Evolutionary conservation across 1,284 basidiomycete genomes (phyloP).

Genomic region (Ceratobasidium sp.): DNA sequence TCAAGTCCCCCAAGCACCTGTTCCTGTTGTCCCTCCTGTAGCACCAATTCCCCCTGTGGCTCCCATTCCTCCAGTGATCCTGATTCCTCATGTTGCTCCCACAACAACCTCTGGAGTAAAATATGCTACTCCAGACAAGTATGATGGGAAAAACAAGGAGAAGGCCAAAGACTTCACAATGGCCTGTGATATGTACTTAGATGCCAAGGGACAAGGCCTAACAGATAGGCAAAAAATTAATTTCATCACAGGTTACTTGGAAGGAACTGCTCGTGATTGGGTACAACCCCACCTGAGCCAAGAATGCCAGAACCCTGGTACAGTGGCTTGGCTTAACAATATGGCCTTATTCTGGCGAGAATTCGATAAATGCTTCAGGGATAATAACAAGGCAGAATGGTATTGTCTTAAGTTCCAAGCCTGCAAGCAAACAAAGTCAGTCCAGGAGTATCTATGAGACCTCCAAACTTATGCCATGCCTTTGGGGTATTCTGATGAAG

Average conservation of each 20-base stretch:
- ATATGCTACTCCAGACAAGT: conserved; percentile 11
- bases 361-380: not conserved
- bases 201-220: not conserved
- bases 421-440: not conserved
- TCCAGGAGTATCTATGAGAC: conserved; percentile 2
- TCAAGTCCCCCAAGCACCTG: too few relatives aligned
- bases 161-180: not conserved
- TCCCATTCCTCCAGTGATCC: too few relatives aligned
- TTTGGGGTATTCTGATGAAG: not conserved
- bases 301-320: not conserved
- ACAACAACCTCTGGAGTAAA: too few relatives aligned
- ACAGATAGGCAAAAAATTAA: not conserved
- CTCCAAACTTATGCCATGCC: not conserved
- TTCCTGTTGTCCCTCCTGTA: too few relatives aligned
- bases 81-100: too few relatives aligned
- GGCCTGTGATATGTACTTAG: not conserved
- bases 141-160: conserved; percentile 10
- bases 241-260: not conserved
- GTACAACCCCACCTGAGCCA: not conserved
- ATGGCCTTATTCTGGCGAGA: not conserved
- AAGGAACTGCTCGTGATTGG: conserved; percentile 3
- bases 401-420: not conserved
- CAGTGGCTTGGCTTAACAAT: not conserved
- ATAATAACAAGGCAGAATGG: not conserved
- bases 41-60: too few relatives aligned